These are phyloP conservation scores for Rhododendron griersonianum DNA, from an alignment of 148 eudicot species.

Conservation along the genomic window DNA sequence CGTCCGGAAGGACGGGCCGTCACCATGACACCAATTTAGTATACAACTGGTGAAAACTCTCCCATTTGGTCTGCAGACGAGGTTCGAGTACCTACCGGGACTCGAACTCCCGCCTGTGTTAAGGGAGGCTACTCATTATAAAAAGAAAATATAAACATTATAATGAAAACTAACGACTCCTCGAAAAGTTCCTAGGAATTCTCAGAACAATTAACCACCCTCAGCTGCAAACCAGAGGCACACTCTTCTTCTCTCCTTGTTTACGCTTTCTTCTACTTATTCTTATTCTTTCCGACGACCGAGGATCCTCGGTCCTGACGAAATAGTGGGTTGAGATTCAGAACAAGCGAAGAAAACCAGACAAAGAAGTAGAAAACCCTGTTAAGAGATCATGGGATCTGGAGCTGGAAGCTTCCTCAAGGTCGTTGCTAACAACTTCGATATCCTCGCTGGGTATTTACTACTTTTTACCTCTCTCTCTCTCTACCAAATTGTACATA, in stretches of 20 bases:
- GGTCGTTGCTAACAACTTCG: constrained; percentile 57
- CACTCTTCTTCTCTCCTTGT: background rate
- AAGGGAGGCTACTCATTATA: too few relatives aligned
- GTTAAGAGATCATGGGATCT: constrained; percentile 35
- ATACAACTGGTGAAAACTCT: too few relatives aligned
- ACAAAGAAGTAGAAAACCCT: background rate
- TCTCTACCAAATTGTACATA: background rate
- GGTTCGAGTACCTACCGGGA: too few relatives aligned
- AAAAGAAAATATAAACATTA: too few relatives aligned
- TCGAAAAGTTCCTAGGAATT: background rate
- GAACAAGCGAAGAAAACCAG: background rate
- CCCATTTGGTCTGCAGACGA: too few relatives aligned
- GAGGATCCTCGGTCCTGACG: background rate
- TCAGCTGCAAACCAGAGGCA: background rate
- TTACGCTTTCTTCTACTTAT: background rate
- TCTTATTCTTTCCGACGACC: background rate
- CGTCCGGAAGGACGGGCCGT: fast-evolving
- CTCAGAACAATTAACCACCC: background rate
- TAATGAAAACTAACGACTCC: background rate
- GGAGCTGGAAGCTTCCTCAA: constrained; percentile 60
- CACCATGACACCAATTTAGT: too few relatives aligned
- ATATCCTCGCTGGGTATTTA: constrained; percentile 83
- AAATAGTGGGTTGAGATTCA: background rate
- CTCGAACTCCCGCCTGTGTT: too few relatives aligned
- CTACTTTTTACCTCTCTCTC: background rate